Percentiles rank a stretch among this genome's conserved stretches.
Evolutionary conservation across 352 stramenopile species (phyloP).

Genomic region (Aphanomyces astaci): DNA sequence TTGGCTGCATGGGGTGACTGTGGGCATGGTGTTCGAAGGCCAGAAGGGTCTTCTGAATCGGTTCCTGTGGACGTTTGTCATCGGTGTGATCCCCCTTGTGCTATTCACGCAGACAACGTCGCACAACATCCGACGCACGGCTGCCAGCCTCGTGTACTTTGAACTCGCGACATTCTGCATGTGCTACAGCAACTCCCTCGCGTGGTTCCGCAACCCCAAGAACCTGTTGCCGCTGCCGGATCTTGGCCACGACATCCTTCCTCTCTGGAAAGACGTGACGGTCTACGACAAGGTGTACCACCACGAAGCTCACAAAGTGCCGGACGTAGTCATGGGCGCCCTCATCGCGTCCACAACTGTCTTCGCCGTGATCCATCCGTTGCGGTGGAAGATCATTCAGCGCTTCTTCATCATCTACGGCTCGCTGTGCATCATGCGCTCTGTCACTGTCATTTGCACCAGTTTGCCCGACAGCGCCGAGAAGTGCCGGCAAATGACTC

Average conservation of each 20-base stretch:
- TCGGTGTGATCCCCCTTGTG: constrained; percentile 16
- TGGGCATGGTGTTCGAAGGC: constrained; percentile 20
- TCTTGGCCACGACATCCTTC: constrained; percentile 21
- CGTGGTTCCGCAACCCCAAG: constrained; percentile 22
- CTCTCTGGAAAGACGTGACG: constrained; percentile 16
- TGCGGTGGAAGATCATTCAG: constrained; percentile 22
- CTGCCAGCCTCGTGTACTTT: constrained; percentile 21
- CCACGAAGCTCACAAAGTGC: constrained; percentile 20
- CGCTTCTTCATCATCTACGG: constrained; percentile 24
- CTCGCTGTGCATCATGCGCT: constrained; percentile 23
- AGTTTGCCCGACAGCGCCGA: constrained; percentile 21
- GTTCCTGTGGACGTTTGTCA: constrained; percentile 23
- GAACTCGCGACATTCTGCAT: constrained; percentile 21
- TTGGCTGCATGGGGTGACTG: constrained; percentile 20
- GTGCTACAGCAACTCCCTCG: constrained; percentile 23
- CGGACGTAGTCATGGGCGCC: constrained; percentile 16
- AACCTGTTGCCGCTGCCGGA: constrained; percentile 19
- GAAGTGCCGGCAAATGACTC: constrained; percentile 22
- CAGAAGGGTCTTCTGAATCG: constrained; percentile 23
- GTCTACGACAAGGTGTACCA: constrained; percentile 20
- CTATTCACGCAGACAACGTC: constrained; percentile 21
- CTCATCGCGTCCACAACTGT: constrained; percentile 12
- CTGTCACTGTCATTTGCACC: constrained; percentile 22
- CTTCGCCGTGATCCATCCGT: constrained; percentile 12
- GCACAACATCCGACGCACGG: constrained; percentile 19